Evolutionary conservation across 2,329 filamentous ascomycete species (phyloP), one percentile per base, ranked within the genome.

Genomic region (Paecilomyces fulvus): DNA sequence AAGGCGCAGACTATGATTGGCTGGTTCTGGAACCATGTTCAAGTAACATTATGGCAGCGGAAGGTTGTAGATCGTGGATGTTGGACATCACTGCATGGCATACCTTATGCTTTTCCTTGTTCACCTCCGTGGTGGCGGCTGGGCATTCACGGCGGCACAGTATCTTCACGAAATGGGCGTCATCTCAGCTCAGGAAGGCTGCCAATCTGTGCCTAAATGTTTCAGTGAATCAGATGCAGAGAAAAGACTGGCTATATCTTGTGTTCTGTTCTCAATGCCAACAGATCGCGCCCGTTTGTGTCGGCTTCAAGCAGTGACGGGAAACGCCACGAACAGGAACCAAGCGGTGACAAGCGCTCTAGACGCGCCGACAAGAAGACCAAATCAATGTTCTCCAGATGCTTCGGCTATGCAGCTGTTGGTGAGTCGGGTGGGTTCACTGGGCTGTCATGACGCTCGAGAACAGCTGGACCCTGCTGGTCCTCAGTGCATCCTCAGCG

Each of bases 71-170:
- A 60, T 63, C 58, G 56, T 50, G 56, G 54, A 54, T 59, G 62
- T 71, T 68, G 65, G 67, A 71, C 67, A 70, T 59, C 66, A 65
- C 49, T 70, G 68, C 67, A 70, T 70, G 62, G 58, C 57, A 60
- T 58, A 65, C 60, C 55, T 43, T 43, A n/a, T n/a, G 6, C 46
- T 49, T 49, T 49, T 49, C 12, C 21, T 25, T 49, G 20, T 23
- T 9, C 12, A 49, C n/a, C 48, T 49, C 52, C 28, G 30, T 54
- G 43, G 17, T 49, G 25, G 43, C 53, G 28, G 48, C 55, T 57
- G 54, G 56, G 55, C 53, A 49, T 49, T 23, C 48, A 23, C 14
- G 48, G 48, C 48, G 48, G 48, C 48, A 28, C 48, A 28, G 48
- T 49, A 49, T 49, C 56, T 57, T 61, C 37, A 43, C n/a, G 17